Base-by-base conservation (phyloP, 2,329 filamentous ascomycete genomes). In the Blastomyces silverae region DNA sequence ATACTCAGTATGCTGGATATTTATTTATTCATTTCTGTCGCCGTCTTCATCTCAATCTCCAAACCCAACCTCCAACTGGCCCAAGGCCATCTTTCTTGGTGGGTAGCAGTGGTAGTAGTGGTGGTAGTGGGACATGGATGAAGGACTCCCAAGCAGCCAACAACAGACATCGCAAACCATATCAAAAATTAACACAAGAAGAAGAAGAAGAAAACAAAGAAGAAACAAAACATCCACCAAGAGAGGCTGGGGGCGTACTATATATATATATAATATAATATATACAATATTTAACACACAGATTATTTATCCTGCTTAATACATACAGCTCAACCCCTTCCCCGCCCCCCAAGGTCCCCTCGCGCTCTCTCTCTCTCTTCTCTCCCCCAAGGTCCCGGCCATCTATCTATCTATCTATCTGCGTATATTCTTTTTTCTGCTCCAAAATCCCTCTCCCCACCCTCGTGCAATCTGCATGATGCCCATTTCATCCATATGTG, bases 191-290 rank as follows among this genome's bases (percentile, higher is more conserved):
- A 8, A 8, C 31, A 34, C 31, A 28, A 46, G 53, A 42, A 63
- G 28, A 28, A 63, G n/a, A 46, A 53, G 56, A 64, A 53, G 37
- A 65, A 55, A 44, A 58, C 11, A 25, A 65, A 55, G 56, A 58
- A 17, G 34, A 64, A 63, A 4, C 63, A 46, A 60, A 15, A 44
- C 63, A 34, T 46, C 4, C 34, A 44, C 57, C n/a, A 48, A 65
- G 39, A 11, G 46, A 61, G 11, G 25, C 1, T 28, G 25, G 34
- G 52, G 60, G 25, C 61, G 39, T n/a, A 61, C 22, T 6, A 28
- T 58, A 39, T 34, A 34, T 34, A 13, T 34, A 42, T 60, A 48
- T 11, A 58, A 58, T 58, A 39, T 34, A 2, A 34, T 34, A 13
- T 34, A 42, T 60, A 48, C 5, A 3, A 58, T 25, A 58, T n/a